Percentiles rank a stretch among this genome's conserved stretches.
These are phyloP conservation scores for Erysiphe neolycopersici DNA, from an alignment of 2,329 filamentous ascomycete species.

Conservation along the genomic window DNA sequence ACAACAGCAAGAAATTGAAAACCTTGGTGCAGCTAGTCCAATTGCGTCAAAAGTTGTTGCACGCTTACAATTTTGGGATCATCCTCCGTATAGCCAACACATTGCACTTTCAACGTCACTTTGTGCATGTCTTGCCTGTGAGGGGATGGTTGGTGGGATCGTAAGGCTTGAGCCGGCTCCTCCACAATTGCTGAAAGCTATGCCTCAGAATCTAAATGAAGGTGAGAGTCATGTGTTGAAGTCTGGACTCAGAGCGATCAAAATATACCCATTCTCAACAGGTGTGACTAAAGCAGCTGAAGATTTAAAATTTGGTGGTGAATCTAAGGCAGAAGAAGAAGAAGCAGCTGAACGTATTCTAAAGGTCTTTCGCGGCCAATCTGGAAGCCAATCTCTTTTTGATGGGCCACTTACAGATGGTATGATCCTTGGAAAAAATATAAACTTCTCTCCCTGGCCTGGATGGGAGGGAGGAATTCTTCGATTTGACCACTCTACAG, in stretches of 20 bases:
- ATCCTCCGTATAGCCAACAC: slow-evolving; percentile 60
- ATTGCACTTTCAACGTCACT: slow-evolving; percentile 53
- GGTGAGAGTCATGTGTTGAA: slow-evolving; percentile 33
- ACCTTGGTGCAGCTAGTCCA: slow-evolving; percentile 27
- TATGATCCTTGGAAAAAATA: slow-evolving; percentile 38
- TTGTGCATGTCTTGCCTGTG: slow-evolving; percentile 44
- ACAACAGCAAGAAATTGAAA: slow-evolving; percentile 39
- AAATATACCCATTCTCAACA: slow-evolving; percentile 53
- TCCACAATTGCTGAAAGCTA: slow-evolving; percentile 7
- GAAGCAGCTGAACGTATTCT: slow-evolving; percentile 46
- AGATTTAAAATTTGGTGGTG: slow-evolving; percentile 64
- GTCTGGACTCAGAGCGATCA: slow-evolving; percentile 27
- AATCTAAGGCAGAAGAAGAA: slow-evolving; percentile 60
- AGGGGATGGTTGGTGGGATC: slow-evolving; percentile 58
- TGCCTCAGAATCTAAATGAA: slow-evolving; percentile 3
- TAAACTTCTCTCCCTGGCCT: slow-evolving; percentile 23
- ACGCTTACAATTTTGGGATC: slow-evolving; percentile 51
- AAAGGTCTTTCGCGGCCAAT: slow-evolving; percentile 36
- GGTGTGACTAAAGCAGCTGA: slow-evolving; percentile 27
- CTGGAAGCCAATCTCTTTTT: slow-evolving; percentile 33
- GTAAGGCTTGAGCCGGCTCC: slow-evolving; percentile 69
- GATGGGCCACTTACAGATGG: slow-evolving; percentile 76
- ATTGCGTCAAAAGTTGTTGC: slow-evolving; percentile 47
- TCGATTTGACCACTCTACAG: slow-evolving; percentile 38
- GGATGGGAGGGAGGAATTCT: slow-evolving; percentile 68